Evolutionary conservation across 148 eudicot genomes (phyloP).

Genomic region (Vaccinium macrocarpon): DNA sequence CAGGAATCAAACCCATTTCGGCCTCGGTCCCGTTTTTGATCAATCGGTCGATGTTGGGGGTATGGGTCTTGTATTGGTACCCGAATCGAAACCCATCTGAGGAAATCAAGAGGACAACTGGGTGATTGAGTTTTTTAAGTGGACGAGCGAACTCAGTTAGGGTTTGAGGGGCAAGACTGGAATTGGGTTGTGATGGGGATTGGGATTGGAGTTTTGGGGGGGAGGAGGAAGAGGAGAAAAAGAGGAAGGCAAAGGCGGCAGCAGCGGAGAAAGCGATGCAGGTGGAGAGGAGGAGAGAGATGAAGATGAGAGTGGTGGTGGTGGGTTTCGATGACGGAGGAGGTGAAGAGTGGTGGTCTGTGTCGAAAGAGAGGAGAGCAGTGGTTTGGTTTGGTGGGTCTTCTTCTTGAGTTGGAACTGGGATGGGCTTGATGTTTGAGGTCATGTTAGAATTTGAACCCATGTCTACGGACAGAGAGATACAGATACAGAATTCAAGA

Average conservation of each 20-base stretch:
- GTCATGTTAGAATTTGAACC: conserved; percentile 22
- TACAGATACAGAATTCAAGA: background rate
- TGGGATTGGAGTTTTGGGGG: background rate
- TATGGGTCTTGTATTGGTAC: conserved; percentile 65
- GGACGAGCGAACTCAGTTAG: conserved; percentile 27
- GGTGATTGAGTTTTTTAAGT: conserved; percentile 47
- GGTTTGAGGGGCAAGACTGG: conserved; percentile 3
- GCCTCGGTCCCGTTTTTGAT: conserved; percentile 81
- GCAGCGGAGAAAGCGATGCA: conserved; percentile 31
- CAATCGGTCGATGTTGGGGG: conserved; percentile 62
- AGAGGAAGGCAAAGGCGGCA: conserved; percentile 27
- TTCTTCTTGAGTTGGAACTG: conserved; percentile 23
- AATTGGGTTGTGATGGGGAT: background rate
- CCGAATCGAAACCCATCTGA: conserved; percentile 94
- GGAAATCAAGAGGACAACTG: conserved; percentile 63
- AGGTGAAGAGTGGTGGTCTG: conserved; percentile 25
- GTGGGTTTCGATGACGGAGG: conserved; percentile 6
- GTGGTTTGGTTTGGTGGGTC: conserved; percentile 41
- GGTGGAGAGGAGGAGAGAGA: conserved; percentile 35
- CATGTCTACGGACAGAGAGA: conserved; percentile 13
- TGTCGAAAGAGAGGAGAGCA: conserved; percentile 41
- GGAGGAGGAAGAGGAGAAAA: conserved; percentile 20
- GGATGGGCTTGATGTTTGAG: conserved; percentile 15
- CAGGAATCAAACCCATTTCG: conserved; percentile 61
- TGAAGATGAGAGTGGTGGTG: conserved; percentile 26